Conservation (phyloP, 169 alveolate genomes). For the Eimeria maxima region DNA sequence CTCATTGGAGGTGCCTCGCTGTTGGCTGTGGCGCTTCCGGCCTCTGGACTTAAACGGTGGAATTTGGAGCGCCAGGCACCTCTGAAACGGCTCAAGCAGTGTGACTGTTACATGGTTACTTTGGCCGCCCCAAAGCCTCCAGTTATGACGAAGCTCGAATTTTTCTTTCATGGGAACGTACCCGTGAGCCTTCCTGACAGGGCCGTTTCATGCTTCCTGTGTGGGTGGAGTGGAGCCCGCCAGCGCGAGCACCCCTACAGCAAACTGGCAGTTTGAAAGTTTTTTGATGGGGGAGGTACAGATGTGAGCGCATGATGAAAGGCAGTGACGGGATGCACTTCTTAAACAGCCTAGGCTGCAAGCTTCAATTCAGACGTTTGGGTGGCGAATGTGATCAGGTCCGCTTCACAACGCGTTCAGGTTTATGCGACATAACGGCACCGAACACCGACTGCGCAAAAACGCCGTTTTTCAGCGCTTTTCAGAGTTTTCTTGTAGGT, state of each 20-base stretch:
- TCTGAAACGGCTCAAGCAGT: conserved; percentile 21
- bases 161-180: conserved; percentile 39
- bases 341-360: not conserved
- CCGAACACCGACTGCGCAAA: conserved; percentile 5
- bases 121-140: conserved; percentile 6
- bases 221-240: not conserved
- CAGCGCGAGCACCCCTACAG: not conserved
- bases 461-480: conserved; percentile 23
- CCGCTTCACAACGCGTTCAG: conserved; percentile 74
- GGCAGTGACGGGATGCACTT: not conserved
- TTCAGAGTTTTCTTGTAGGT: not conserved
- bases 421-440: conserved; percentile 15
- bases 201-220: not conserved
- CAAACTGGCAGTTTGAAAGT: not conserved
- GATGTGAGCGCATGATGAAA: not conserved
- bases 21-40: conserved; percentile 58
- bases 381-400: conserved; percentile 52
- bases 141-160: conserved; percentile 51
- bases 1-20: conserved; percentile 42
- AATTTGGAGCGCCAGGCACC: conserved; percentile 64
- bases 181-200: conserved; percentile 27
- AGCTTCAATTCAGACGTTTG: not conserved
- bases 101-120: conserved; percentile 63
- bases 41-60: conserved; percentile 41
- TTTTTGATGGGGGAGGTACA: not conserved